Evolutionary conservation across 352 stramenopile species (phyloP).

Genomic region (Ophiocytium majus): DNA sequence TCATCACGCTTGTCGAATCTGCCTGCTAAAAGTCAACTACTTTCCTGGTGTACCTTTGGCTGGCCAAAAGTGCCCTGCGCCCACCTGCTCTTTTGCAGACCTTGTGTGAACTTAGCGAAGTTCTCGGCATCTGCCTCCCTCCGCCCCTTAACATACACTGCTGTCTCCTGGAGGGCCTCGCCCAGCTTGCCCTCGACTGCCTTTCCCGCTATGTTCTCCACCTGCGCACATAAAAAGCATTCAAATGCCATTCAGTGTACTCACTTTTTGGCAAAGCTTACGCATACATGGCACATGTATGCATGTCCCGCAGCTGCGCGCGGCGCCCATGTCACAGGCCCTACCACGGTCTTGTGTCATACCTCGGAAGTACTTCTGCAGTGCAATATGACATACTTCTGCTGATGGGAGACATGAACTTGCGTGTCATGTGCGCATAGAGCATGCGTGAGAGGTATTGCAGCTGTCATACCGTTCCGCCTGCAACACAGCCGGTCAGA

Average conservation of each 20-base stretch:
- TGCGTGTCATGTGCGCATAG: too few relatives aligned
- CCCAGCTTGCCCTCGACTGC: slow-evolving; percentile 48
- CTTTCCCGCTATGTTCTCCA: slow-evolving; percentile 54
- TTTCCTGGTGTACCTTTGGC: too few relatives aligned
- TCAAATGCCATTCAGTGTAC: neutral
- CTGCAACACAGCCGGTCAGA: too few relatives aligned
- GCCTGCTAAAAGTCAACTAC: too few relatives aligned
- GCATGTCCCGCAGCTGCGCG: neutral
- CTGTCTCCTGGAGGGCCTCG: slow-evolving; percentile 54
- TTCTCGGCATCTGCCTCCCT: slow-evolving; percentile 45
- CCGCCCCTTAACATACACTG: slow-evolving; percentile 55
- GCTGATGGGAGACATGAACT: neutral
- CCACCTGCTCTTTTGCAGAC: slow-evolving; percentile 63
- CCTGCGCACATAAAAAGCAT: slow-evolving; percentile 22
- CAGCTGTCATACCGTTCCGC: too few relatives aligned
- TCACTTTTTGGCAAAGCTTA: too few relatives aligned
- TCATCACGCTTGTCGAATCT: too few relatives aligned
- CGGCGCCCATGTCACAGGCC: neutral
- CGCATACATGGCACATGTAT: too few relatives aligned
- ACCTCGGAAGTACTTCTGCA: neutral
- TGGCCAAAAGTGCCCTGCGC: neutral
- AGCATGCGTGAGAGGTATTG: too few relatives aligned
- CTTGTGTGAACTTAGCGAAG: slow-evolving; percentile 61
- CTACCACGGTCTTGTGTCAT: neutral
- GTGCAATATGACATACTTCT: neutral